Conservation (phyloP, 345 rosid genomes). For the Alliaria petiolata region DNA sequence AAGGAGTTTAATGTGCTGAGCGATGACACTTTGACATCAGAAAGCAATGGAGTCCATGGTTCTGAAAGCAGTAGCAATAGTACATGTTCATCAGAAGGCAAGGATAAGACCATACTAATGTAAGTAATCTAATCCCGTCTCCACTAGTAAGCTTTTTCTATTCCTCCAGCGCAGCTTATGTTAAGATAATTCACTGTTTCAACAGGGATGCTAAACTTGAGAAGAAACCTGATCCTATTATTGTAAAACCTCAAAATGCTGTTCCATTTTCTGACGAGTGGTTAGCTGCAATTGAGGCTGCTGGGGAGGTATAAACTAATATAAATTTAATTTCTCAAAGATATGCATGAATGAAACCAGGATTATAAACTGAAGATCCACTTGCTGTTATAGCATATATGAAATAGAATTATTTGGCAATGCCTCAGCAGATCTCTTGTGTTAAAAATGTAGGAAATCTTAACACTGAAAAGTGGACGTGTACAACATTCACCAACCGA, state of each 20-base stretch:
- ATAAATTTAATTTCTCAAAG: neutral
- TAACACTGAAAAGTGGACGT: constrained; percentile 73
- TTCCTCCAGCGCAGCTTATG: neutral
- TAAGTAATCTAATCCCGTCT: constrained; percentile 34
- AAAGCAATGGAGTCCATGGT: constrained; percentile 31
- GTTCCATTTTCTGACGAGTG: constrained; percentile 94
- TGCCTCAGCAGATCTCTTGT: constrained; percentile 7
- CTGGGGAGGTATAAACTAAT: constrained; percentile 75
- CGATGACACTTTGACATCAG: constrained; percentile 13
- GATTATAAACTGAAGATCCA: neutral
- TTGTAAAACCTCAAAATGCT: constrained; percentile 55
- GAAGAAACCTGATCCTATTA: constrained; percentile 39
- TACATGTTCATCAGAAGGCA: constrained; percentile 26
- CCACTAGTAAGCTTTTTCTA: constrained; percentile 6
- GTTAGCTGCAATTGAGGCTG: constrained; percentile 90
- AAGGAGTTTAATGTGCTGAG: constrained; percentile 18
- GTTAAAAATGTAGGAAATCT: constrained; percentile 56
- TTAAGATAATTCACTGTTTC: constrained; percentile 14
- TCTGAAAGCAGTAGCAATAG: constrained; percentile 9
- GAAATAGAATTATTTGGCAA: neutral
- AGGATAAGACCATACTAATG: constrained; percentile 29
- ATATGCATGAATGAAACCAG: neutral
- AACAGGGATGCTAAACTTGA: constrained; percentile 41
- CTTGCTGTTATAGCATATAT: neutral
- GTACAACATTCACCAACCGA: constrained; percentile 89